These are phyloP conservation scores for Xanthoconium purpureum DNA, from an alignment of 768 basidiomycete genomes.

Conservation along the genomic window DNA sequence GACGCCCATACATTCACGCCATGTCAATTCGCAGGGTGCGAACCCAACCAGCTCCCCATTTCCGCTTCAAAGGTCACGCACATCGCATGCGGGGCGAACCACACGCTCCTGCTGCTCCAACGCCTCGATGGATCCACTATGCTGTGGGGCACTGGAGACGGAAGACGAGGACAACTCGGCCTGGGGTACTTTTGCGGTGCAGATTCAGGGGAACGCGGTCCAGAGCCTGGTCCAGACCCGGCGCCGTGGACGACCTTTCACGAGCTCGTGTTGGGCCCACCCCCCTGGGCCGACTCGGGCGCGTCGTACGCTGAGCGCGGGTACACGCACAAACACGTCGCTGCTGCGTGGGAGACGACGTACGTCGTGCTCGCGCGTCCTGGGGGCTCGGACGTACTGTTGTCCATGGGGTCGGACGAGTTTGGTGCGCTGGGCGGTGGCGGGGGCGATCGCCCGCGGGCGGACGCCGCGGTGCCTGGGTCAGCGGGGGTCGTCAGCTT, in stretches of 20 bases:
- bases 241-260: conserved; percentile 39
- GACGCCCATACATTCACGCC: conserved; percentile 41
- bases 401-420: conserved; percentile 84
- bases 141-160: conserved; percentile 78
- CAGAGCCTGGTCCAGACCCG: background rate
- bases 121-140: conserved; percentile 33
- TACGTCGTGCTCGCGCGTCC: conserved; percentile 58
- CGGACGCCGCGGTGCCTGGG: background rate
- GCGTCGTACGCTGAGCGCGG: conserved; percentile 26
- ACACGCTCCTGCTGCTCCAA: conserved; percentile 66
- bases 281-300: background rate
- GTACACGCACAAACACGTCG: conserved; percentile 49
- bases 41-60: conserved; percentile 24
- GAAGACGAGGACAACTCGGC: conserved; percentile 70
- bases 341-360: conserved; percentile 82
- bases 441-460: background rate
- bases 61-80: conserved; percentile 37
- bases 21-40: conserved; percentile 32
- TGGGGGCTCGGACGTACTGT: conserved; percentile 46
- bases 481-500: conserved; percentile 11
- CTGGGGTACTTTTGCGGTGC: conserved; percentile 20
- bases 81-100: conserved; percentile 73
- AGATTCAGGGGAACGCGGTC: conserved; percentile 4
- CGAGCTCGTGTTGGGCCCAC: conserved; percentile 41
- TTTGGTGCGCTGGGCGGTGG: conserved; percentile 77